Percentiles rank a stretch among this genome's conserved stretches.
phyloP scores from a whole-genome alignment of 192 early-diverging fungal genomes.

The Coemansia sp. region DNA sequence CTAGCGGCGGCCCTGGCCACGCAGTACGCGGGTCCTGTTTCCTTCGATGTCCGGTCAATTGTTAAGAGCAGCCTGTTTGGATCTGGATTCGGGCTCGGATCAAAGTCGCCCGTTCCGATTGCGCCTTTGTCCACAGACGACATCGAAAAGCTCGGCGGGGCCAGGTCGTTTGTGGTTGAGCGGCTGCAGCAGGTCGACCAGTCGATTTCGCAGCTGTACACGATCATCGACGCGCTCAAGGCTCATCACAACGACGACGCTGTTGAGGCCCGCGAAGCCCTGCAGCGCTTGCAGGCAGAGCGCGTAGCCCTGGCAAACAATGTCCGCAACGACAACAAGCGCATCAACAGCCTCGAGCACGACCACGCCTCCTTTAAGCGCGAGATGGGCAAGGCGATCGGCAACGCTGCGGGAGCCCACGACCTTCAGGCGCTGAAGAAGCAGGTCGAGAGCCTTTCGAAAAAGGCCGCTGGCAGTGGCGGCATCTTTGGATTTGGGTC shows the following conservation, averaged over 20 bases:
- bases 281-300: conserved; percentile 40
- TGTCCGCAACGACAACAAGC: conserved; percentile 40
- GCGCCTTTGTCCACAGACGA: conserved; percentile 37
- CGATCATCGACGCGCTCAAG: conserved; percentile 40
- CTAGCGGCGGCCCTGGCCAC: conserved; percentile 27
- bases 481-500: conserved; percentile 18
- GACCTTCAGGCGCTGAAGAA: conserved; percentile 32
- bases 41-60: conserved; percentile 16
- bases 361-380: conserved; percentile 38
- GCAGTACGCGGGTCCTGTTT: conserved; percentile 26
- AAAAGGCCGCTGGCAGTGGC: conserved; percentile 19
- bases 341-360: conserved; percentile 43
- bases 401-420: conserved; percentile 15
- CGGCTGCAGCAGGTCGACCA: conserved; percentile 44
- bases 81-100: neutral
- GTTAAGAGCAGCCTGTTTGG: conserved; percentile 4
- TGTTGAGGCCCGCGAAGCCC: conserved; percentile 35
- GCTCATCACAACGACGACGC: conserved; percentile 39
- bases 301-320: conserved; percentile 24
- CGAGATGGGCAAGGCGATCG: conserved; percentile 25
- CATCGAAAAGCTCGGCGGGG: conserved; percentile 35
- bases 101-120: conserved; percentile 4
- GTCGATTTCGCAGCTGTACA: conserved; percentile 40
- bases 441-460: conserved; percentile 38
- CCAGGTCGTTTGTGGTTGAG: conserved; percentile 30